Evolutionary conservation across 306 rosid genomes (phyloP).

Genomic region (Leucaena leucocephala): DNA sequence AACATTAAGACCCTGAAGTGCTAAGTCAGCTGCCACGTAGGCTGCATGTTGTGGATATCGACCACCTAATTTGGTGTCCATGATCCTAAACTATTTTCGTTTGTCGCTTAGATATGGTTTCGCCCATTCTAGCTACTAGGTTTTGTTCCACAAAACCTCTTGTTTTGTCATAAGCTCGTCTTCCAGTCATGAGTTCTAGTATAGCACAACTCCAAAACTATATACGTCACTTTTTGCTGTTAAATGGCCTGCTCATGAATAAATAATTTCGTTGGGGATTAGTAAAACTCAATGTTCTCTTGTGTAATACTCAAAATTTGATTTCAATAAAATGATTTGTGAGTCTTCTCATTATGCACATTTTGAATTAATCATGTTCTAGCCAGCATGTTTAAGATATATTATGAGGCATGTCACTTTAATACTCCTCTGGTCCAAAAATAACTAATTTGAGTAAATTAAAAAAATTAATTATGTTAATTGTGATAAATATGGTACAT

Average conservation of each 20-base stretch:
- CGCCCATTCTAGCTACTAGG: conserved; percentile 92
- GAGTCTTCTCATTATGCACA: neutral
- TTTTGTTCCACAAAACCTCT: conserved; percentile 69
- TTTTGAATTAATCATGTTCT: neutral
- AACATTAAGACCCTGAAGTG: conserved; percentile 68
- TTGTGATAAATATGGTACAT: too few relatives aligned
- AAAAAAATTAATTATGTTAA: too few relatives aligned
- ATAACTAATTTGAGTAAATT: too few relatives aligned
- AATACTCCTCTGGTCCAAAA: too few relatives aligned
- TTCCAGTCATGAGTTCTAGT: conserved; percentile 78
- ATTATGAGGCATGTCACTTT: neutral
- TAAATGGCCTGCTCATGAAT: conserved; percentile 62
- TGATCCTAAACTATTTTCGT: conserved; percentile 75
- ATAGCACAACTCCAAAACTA: conserved; percentile 93
- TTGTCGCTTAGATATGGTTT: conserved; percentile 77
- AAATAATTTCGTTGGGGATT: neutral
- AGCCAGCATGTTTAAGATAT: too few relatives aligned
- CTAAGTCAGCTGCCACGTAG: conserved; percentile 69
- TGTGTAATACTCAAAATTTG: neutral
- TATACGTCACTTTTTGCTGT: conserved; percentile 94
- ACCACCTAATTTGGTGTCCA: conserved; percentile 92
- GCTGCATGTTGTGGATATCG: conserved; percentile 90
- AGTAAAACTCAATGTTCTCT: neutral
- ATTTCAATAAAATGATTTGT: too few relatives aligned
- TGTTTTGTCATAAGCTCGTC: conserved; percentile 74